These are phyloP conservation scores for Corynascus novoguineensis DNA, from an alignment of 495 filamentous ascomycete genomes.

Conservation along the genomic window DNA sequence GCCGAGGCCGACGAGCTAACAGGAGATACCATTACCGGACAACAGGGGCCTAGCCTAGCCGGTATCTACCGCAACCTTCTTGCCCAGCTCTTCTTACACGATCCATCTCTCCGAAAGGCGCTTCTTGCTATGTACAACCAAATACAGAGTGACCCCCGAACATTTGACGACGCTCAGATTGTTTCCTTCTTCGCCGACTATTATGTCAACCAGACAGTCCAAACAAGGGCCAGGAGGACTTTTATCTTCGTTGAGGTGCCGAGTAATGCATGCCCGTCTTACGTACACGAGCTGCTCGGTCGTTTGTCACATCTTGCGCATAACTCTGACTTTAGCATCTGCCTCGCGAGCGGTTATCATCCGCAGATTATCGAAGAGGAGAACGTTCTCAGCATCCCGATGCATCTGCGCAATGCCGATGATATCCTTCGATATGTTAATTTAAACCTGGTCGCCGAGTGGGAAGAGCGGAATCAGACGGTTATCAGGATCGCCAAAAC, in stretches of 20 bases:
- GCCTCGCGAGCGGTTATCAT: conserved; percentile 29
- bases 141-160: conserved; percentile 8
- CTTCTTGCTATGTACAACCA: conserved; percentile 23
- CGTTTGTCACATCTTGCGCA: conserved; percentile 30
- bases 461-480: conserved; percentile 29
- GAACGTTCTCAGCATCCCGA: conserved; percentile 27
- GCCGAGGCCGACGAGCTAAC: conserved; percentile 25
- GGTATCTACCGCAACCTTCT: conserved; percentile 32
- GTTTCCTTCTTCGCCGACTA: conserved; percentile 36
- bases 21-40: conserved; percentile 13
- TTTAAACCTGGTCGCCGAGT: conserved; percentile 30
- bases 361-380: conserved; percentile 21
- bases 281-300: conserved; percentile 30
- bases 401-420: conserved; percentile 33
- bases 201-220: conserved; percentile 27
- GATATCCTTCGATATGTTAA: conserved; percentile 34
- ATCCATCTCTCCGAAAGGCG: conserved; percentile 26
- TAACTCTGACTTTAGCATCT: conserved; percentile 38
- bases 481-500: conserved; percentile 29
- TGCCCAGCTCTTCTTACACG: conserved; percentile 33
- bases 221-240: conserved; percentile 26
- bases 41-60: conserved; percentile 20
- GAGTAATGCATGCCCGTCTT: conserved; percentile 26
- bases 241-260: conserved; percentile 36
- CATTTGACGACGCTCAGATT: conserved; percentile 29